Evolutionary conservation across 139 green algal species (phyloP).

Genomic region (Spirogloea muscicola): DNA sequence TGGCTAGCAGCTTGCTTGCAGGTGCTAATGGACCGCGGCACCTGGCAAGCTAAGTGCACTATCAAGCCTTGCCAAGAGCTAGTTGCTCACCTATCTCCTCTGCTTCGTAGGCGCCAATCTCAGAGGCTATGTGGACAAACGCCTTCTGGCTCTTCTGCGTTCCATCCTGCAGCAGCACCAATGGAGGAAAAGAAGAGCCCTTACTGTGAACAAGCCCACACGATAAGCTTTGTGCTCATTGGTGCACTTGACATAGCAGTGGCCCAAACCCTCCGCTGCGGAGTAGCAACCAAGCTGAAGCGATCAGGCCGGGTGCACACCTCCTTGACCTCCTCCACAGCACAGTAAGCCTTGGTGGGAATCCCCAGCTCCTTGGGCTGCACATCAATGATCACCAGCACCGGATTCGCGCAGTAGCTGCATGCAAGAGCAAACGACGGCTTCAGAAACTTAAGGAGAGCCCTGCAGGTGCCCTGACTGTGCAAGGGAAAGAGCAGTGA

Average conservation of each 20-base stretch:
- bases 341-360: conserved; percentile 85
- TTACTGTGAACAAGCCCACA: not conserved
- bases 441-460: not conserved
- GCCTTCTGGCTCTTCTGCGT: conserved; percentile 77
- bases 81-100: conserved; percentile 72
- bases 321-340: conserved; percentile 78
- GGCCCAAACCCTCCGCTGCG: too few species aligned
- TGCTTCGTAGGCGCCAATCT: conserved; percentile 95
- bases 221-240: not conserved
- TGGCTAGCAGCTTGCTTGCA: not conserved
- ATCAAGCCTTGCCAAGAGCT: too few species aligned
- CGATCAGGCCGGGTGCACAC: conserved; percentile 3
- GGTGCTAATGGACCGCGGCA: too few species aligned
- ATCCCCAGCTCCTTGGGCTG: conserved; percentile 91
- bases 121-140: conserved; percentile 90
- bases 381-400: conserved; percentile 96
- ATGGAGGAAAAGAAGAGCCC: not conserved
- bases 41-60: too few species aligned
- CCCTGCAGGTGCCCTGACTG: not conserved
- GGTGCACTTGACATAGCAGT: too few species aligned
- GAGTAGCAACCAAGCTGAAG: not conserved
- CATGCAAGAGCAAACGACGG: conserved; percentile 6
- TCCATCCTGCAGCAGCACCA: conserved; percentile 67
- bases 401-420: conserved; percentile 73
- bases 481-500: not conserved